Evolutionary conservation across 116 monocot species (phyloP), one percentile per base, ranked within the genome.

Genomic region (Trichopus zeylanicus): DNA sequence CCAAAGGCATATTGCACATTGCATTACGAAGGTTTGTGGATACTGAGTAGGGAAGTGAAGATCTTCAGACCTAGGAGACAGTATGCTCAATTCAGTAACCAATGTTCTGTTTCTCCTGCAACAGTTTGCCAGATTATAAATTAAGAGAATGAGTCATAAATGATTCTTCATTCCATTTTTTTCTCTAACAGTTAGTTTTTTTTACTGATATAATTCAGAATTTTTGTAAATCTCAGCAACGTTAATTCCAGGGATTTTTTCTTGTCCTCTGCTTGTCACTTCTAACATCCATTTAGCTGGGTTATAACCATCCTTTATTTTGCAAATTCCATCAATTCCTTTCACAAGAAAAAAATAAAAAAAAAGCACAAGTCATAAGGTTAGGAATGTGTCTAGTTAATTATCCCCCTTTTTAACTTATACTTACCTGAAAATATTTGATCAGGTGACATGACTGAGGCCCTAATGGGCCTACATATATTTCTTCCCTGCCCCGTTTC

Each of bases 271-370:
- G 18, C 71, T 39, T 20, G 75, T 78, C 26, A 79, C 75, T 51
- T 84, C 84, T 53, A 84, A 54, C 84, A 84, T 84, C 84, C 79
- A 84, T 30, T 79, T 84, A 47, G 84, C 84, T 7, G 84, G 84
- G 37, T 84, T 84, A 34, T 84, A 79, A 0, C 79, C 79, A 57
- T 75, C 68, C 55, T 68, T 74, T 15, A 84, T 84, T 38, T 79
- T 68, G 13, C 61, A 60, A 6, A 84, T 72, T 29, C 84, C 83
- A 51, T 71, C 13, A 26, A 79, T 65, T 65, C 60, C 76, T 70
- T 75, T 47, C 12, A 29, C 0, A 52, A 27, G 25, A 29, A 7
- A 30, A 25, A 1, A 52, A 26, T 53, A 13, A 6, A 42, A 42
- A 16, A 1, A 9, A 12, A n/a, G 13, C 12, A 42, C 13, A 9